These are phyloP conservation scores for Fusarium nygamai DNA, from an alignment of 2,329 filamentous ascomycete genomes.

Conservation along the genomic window DNA sequence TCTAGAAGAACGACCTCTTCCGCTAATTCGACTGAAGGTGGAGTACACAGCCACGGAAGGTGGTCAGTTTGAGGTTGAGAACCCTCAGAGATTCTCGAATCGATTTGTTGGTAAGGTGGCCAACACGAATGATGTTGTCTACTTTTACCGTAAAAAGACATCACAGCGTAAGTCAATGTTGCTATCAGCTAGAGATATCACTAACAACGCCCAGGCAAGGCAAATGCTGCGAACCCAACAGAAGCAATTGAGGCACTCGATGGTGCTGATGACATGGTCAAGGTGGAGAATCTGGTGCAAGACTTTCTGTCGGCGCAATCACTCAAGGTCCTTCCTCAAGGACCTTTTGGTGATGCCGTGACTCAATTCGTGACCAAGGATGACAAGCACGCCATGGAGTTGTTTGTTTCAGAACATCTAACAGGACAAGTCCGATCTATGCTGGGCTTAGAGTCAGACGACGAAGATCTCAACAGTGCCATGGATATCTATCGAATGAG, in stretches of 20 bases:
- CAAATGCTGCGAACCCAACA: constrained; percentile 63
- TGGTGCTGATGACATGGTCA: constrained; percentile 71
- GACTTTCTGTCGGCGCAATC: constrained; percentile 90
- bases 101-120: constrained; percentile 90
- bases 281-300: constrained; percentile 87
- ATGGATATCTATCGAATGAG: constrained; percentile 78
- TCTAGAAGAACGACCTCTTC: constrained; percentile 73
- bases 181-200: rapidly evolving
- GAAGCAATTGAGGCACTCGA: constrained; percentile 68
- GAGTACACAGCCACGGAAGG: constrained; percentile 89
- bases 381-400: constrained; percentile 90
- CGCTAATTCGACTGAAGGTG: constrained; percentile 88
- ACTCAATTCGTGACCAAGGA: constrained; percentile 94
- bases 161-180: constrained; percentile 45
- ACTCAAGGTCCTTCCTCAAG: constrained; percentile 91
- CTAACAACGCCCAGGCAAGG: constrained; percentile 42
- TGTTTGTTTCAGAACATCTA: constrained; percentile 78
- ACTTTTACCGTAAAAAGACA: constrained; percentile 92
- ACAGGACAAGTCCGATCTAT: constrained; percentile 76
- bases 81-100: constrained; percentile 95
- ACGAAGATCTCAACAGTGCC: constrained; percentile 72
- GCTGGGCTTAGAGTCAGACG: constrained; percentile 71
- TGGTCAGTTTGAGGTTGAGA: constrained; percentile 88
- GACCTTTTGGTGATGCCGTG: constrained; percentile 91
- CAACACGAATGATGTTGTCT: constrained; percentile 92